Evolutionary conservation across 2,329 filamentous ascomycete genomes (phyloP), one percentile per base, ranked within the genome.

Genomic region (Pezicula radicicola): DNA sequence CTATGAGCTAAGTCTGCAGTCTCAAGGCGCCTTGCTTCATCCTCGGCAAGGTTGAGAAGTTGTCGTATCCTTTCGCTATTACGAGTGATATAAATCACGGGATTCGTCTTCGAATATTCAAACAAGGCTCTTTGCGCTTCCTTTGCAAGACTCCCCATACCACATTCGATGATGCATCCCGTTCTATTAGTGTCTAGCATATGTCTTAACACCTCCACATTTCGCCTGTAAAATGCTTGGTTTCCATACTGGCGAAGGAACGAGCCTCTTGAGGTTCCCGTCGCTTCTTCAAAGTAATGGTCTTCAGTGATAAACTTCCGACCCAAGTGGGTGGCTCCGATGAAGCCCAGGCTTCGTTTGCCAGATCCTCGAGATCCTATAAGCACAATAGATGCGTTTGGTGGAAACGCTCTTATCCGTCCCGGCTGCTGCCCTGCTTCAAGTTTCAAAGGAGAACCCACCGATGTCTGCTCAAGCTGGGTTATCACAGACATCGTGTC

Each of bases 341-440:
- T 89, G 45, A 92, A 80, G 13, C 85, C 88, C 10, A 92, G 72
- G 1, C 86, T 90, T 2, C 87, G 87, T 67, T 91, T 91, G 15
- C 88, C 88, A 5, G 85, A 83, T 10, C 88, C 88, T 13, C 86
- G 82, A 51, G 90, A 83, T 2, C 88, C 88, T 19, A 88, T 79
- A 16, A 92, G 74, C 6, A 91, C 79, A 50, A 92, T 83, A 1
- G 88, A 90, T 2, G 85, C 83, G 72, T 88, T 78, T 9, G 52
- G 50, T 28, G 52, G 51, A 47, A 67, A 67, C 21, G 60, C 49
- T 53, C 64, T 53, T 18, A 55, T 51, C 19, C 40, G 56, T 48
- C 58, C 57, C 12, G 49, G 54, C 33, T 49, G 58, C 1, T 58
- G 55, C n/a, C 48, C 48, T 27, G 55, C 58, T 25, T 61, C 56